A percentile compares a stretch with the other conserved stretches of the same genome.
These are phyloP conservation scores for Erodium chrysanthum DNA, from an alignment of 441 rosid species.

Conservation along the genomic window DNA sequence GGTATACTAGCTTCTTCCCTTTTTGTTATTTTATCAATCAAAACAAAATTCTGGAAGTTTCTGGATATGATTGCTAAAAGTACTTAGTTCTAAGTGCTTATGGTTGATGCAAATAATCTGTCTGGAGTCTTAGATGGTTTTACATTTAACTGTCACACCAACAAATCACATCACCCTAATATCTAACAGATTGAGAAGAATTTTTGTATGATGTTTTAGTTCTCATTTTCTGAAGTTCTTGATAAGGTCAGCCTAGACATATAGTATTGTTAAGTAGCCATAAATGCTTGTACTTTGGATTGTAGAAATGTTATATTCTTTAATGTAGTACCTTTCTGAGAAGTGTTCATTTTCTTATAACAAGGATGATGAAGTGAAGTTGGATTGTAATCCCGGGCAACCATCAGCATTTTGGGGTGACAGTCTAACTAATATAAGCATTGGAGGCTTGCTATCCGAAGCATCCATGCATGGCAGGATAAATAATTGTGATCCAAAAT, in stretches of 20 bases:
- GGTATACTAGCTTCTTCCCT: conserved; percentile 28
- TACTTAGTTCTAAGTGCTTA: not conserved
- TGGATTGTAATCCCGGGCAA: conserved; percentile 26
- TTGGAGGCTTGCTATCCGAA: conserved; percentile 75
- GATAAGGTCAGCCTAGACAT: not conserved
- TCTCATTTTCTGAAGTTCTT: conserved; percentile 1
- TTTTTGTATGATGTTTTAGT: not conserved
- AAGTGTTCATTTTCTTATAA: conserved; percentile 15
- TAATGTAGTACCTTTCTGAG: conserved; percentile 15
- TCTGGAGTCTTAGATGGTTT: not conserved
- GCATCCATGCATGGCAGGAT: conserved; percentile 49
- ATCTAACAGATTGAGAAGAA: not conserved
- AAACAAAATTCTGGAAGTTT: not conserved
- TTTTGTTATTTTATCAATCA: not conserved
- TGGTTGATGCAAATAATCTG: conserved; percentile 4
- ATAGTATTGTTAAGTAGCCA: too few relatives aligned
- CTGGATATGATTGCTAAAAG: not conserved
- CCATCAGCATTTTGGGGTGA: conserved; percentile 52
- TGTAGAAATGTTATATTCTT: not conserved
- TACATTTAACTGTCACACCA: not conserved
- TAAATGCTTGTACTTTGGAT: too few relatives aligned
- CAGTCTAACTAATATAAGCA: conserved; percentile 55
- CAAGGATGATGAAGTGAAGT: conserved; percentile 38
- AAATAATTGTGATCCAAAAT: conserved; percentile 27
- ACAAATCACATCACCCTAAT: not conserved